A percentile compares a stretch with the other conserved stretches of the same genome.
Evolutionary conservation across 192 early-diverging fungal genomes (phyloP).

Genomic region (Lobosporangium transversale): DNA sequence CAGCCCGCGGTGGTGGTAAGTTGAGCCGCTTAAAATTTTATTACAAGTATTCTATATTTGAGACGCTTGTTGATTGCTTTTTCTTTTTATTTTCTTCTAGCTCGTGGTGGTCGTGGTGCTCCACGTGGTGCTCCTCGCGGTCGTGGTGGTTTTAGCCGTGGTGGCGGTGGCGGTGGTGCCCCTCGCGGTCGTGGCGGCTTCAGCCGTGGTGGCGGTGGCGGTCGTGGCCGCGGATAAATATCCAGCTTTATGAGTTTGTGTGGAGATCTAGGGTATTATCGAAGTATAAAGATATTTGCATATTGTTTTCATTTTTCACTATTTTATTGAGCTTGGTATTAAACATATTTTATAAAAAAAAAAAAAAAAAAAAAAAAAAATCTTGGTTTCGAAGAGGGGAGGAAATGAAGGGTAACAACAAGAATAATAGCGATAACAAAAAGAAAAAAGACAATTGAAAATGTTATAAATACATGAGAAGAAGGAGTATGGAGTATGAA

Average conservation of each 20-base stretch:
- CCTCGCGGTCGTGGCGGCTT: too few species aligned
- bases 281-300: not conserved
- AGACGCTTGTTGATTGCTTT: not conserved
- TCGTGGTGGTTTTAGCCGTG: constrained; percentile 63
- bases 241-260: too few species aligned
- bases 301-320: not conserved
- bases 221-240: constrained; percentile 62
- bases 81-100: constrained; percentile 18
- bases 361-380: not conserved
- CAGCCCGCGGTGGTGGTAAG: constrained; percentile 60
- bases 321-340: constrained; percentile 20
- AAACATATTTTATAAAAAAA: constrained; percentile 9
- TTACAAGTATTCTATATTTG: not conserved
- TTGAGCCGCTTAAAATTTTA: not conserved
- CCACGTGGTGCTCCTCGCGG: constrained; percentile 62
- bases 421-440: not conserved
- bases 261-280: constrained; percentile 57
- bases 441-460: not conserved
- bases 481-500: too few species aligned
- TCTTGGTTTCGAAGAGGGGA: too few species aligned
- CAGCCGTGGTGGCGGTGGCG: constrained; percentile 56
- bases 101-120: constrained; percentile 43
- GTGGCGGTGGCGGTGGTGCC: constrained; percentile 57
- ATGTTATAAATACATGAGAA: too few species aligned
- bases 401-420: too few species aligned